Percentiles rank a stretch among this genome's conserved stretches.
Conservation (phyloP, 2,329 filamentous ascomycete genomes). For the Drechslerella coelobrocha region DNA sequence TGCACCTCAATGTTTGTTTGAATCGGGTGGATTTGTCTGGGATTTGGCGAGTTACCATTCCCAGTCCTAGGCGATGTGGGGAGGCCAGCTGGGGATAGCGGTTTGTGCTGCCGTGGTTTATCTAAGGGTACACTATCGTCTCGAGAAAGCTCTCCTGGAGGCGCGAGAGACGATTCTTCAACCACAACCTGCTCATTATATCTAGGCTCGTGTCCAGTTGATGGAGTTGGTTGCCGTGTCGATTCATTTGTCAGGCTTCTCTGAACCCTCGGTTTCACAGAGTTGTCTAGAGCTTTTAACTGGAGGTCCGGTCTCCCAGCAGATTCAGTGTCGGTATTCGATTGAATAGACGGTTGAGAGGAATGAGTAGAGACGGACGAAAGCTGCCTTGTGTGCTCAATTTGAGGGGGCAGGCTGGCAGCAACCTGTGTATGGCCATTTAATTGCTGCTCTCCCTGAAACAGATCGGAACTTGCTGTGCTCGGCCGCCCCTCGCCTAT, state of each 20-base stretch:
- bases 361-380: conserved; percentile 23
- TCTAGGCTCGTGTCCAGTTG: conserved; percentile 18
- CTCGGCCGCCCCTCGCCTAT: conserved; percentile 36
- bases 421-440: conserved; percentile 31
- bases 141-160: not conserved
- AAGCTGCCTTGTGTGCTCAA: conserved; percentile 22
- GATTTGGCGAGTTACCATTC: conserved; percentile 25
- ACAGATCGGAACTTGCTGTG: conserved; percentile 38
- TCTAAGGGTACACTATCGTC: conserved; percentile 4
- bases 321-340: conserved; percentile 26
- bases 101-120: conserved; percentile 16
- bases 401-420: conserved; percentile 17
- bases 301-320: conserved; percentile 19
- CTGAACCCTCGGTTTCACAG: conserved; percentile 23
- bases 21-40: conserved; percentile 23
- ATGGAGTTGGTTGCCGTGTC: conserved; percentile 14
- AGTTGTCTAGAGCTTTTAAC: conserved; percentile 18
- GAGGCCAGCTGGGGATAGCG: conserved; percentile 17
- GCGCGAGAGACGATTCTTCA: not conserved
- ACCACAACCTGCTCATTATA: not conserved
- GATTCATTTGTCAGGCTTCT: conserved; percentile 46
- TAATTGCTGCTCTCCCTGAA: conserved; percentile 26
- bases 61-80: conserved; percentile 28
- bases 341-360: conserved; percentile 25
- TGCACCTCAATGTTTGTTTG: conserved; percentile 47